These are phyloP conservation scores for Phylloporus scabripes DNA, from an alignment of 768 basidiomycete species.

Conservation along the genomic window DNA sequence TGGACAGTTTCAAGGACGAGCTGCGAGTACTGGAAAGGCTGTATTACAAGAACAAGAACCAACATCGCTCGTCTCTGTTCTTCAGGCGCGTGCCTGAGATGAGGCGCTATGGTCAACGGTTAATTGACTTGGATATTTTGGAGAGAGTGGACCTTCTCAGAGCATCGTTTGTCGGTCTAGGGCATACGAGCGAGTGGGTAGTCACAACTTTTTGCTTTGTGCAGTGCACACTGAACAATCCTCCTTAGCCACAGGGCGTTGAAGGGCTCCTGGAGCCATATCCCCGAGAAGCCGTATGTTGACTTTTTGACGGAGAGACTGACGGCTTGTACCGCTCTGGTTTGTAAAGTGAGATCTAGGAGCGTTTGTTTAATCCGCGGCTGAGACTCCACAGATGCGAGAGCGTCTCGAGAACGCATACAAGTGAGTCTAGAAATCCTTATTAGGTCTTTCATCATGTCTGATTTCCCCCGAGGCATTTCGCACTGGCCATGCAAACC, in stretches of 20 bases:
- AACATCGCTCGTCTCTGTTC: slow-evolving; percentile 47
- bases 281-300: slow-evolving; percentile 40
- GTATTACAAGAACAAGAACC: slow-evolving; percentile 78
- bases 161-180: slow-evolving; percentile 28
- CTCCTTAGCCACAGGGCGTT: slow-evolving; percentile 41
- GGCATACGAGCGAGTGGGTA: slow-evolving; percentile 22
- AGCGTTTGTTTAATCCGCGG: not conserved
- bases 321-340: slow-evolving; percentile 32
- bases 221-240: not conserved
- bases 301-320: slow-evolving; percentile 34
- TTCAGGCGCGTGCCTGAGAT: slow-evolving; percentile 61
- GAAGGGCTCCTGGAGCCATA: slow-evolving; percentile 62
- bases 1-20: slow-evolving; percentile 26
- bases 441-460: not conserved
- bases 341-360: slow-evolving; percentile 41
- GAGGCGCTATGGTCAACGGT: slow-evolving; percentile 37
- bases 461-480: slow-evolving; percentile 39
- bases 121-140: slow-evolving; percentile 14
- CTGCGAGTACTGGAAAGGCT: slow-evolving; percentile 57
- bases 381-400: slow-evolving; percentile 36
- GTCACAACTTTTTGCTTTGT: not conserved
- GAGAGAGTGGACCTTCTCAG: slow-evolving; percentile 22
- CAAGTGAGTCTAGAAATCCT: slow-evolving; percentile 34
- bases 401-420: slow-evolving; percentile 47
- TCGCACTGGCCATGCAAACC: slow-evolving; percentile 59